Conservation (phyloP, 768 basidiomycete genomes). For the Trametes gibbosa region DNA sequence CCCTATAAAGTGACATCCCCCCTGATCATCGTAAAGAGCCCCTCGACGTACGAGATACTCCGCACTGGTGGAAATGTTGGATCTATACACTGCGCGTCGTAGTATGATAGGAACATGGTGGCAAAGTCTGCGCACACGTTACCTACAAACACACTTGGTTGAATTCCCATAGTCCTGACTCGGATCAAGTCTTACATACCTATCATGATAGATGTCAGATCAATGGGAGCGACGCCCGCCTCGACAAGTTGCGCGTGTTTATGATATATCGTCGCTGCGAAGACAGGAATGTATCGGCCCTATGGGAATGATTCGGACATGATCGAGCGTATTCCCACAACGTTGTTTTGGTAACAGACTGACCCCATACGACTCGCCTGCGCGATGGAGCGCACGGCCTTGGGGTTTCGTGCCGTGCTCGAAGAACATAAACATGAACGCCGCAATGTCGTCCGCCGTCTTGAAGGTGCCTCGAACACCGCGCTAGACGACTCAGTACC, state of each 20-base stretch:
- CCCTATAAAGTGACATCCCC: slow-evolving; percentile 24
- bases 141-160: slow-evolving; percentile 28
- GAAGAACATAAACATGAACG: slow-evolving; percentile 71
- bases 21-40: no score
- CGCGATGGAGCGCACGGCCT: slow-evolving; percentile 46
- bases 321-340: no score
- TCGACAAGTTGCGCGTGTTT: slow-evolving; percentile 40
- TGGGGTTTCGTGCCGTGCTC: slow-evolving; percentile 71
- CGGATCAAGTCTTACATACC: slow-evolving; percentile 28
- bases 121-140: slow-evolving; percentile 43
- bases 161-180: not conserved
- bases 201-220: slow-evolving; percentile 49
- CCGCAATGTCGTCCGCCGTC: slow-evolving; percentile 67
- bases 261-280: slow-evolving; percentile 47
- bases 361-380: slow-evolving; percentile 54
- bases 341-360: slow-evolving; percentile 5
- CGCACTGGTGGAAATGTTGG: slow-evolving; percentile 44
- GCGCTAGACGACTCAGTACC: no score
- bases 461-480: slow-evolving; percentile 53
- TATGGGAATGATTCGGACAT: slow-evolving; percentile 22
- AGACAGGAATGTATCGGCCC: slow-evolving; percentile 54
- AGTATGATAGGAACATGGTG: slow-evolving; percentile 40
- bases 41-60: slow-evolving; percentile 43
- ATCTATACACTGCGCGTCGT: slow-evolving; percentile 54
- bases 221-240: slow-evolving; percentile 49